Percentiles rank a stretch among this genome's conserved stretches.
Evolutionary conservation across 805 yeast genomes (phyloP).

Genomic region (Sugiyamaella mastotermitis): DNA sequence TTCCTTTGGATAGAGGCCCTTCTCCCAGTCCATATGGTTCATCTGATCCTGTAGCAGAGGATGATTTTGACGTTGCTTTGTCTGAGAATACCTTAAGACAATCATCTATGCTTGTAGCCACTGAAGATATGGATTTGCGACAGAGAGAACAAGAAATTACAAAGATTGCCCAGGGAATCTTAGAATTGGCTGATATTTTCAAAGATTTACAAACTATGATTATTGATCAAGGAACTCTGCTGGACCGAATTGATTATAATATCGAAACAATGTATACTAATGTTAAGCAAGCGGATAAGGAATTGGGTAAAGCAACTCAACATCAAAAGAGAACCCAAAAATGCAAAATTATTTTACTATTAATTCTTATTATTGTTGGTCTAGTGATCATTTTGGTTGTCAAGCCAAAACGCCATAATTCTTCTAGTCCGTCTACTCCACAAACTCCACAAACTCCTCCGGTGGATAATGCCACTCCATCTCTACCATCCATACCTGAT

Average conservation of each 20-base stretch:
- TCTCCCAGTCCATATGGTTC: slow-evolving; percentile 6
- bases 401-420: slow-evolving; percentile 33
- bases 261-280: slow-evolving; percentile 72
- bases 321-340: slow-evolving; percentile 88
- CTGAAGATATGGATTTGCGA: slow-evolving; percentile 42
- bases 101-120: slow-evolving; percentile 19
- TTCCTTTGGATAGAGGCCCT: slow-evolving; percentile 15
- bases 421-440: slow-evolving; percentile 2
- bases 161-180: slow-evolving; percentile 85
- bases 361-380: slow-evolving; percentile 65
- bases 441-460: slow-evolving; percentile 6
- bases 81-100: slow-evolving; percentile 33
- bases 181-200: slow-evolving; percentile 89
- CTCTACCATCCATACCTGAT: slow-evolving; percentile 8
- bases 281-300: slow-evolving; percentile 69
- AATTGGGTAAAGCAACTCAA: slow-evolving; percentile 65
- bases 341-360: slow-evolving; percentile 76
- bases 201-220: slow-evolving; percentile 88
- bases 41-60: slow-evolving; percentile 16
- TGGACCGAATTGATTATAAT: slow-evolving; percentile 92
- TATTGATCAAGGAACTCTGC: slow-evolving; percentile 89
- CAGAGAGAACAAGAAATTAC: slow-evolving; percentile 88
- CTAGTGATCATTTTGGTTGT: slow-evolving; percentile 64
- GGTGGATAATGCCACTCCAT: slow-evolving; percentile 1
- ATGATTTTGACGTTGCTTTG: slow-evolving; percentile 28